Evolutionary conservation across 1,284 basidiomycete genomes (phyloP).

Genomic region (Quambalaria eucalypti): DNA sequence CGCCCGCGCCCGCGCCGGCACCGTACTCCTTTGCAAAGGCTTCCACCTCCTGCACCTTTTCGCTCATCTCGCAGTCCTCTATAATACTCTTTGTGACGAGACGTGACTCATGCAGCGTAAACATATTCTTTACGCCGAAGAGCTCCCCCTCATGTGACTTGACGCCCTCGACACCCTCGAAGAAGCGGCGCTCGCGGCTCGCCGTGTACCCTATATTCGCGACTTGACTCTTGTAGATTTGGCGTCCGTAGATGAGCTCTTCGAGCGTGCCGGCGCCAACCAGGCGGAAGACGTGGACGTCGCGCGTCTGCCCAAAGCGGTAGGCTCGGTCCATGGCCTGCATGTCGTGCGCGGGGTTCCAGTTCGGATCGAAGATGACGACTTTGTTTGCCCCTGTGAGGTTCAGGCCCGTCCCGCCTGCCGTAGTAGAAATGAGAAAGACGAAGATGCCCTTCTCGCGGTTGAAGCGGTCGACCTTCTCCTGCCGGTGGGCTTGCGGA

Average conservation of each 20-base stretch:
- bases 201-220: slow-evolving; percentile 67
- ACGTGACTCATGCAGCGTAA: slow-evolving; percentile 61
- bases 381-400: slow-evolving; percentile 82
- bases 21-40: slow-evolving; percentile 13
- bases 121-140: slow-evolving; percentile 72
- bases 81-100: slow-evolving; percentile 23
- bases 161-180: slow-evolving; percentile 70
- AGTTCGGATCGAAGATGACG: slow-evolving; percentile 71
- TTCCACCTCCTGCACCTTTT: slow-evolving; percentile 4
- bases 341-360: slow-evolving; percentile 73
- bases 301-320: slow-evolving; percentile 42
- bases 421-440: slow-evolving; percentile 75
- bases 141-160: slow-evolving; percentile 65
- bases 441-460: slow-evolving; percentile 63
- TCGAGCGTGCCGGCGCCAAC: slow-evolving; percentile 31
- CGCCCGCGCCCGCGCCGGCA: slow-evolving; percentile 6
- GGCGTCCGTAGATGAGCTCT: slow-evolving; percentile 62
- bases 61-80: slow-evolving; percentile 24
- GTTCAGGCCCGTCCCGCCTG: slow-evolving; percentile 69
- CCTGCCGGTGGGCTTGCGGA: slow-evolving; percentile 45
- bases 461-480: slow-evolving; percentile 70
- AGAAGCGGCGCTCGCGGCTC: slow-evolving; percentile 55
- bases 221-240: slow-evolving; percentile 80
- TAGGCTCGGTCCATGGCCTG: slow-evolving; percentile 78
- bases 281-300: slow-evolving; percentile 29